Evolutionary conservation across 2,329 filamentous ascomycete genomes (phyloP).

Genomic region (Fusarium floridanum): DNA sequence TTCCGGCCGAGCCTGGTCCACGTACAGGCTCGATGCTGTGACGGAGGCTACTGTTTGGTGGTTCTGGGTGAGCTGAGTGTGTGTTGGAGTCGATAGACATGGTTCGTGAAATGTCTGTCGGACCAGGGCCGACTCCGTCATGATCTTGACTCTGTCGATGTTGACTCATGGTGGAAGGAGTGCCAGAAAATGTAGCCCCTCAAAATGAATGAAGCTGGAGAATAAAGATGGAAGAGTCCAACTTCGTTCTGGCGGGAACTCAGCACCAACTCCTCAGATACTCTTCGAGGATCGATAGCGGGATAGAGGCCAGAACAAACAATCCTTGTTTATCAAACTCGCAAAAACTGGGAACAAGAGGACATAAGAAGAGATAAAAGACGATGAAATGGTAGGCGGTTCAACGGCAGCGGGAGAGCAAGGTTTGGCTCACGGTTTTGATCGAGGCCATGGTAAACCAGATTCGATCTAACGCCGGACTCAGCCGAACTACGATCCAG

Average conservation of each 20-base stretch:
- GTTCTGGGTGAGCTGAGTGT: constrained; percentile 8
- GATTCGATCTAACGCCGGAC: constrained; percentile 5
- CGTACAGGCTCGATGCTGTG: constrained; percentile 28
- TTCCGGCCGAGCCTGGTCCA: constrained; percentile 22
- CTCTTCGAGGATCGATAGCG: background rate
- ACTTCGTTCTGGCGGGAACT: background rate
- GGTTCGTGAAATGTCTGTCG: constrained; percentile 21
- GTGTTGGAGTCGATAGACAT: constrained; percentile 27
- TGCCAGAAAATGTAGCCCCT: background rate
- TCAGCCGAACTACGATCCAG: background rate
- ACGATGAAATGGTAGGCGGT: constrained; percentile 2
- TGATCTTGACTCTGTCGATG: constrained; percentile 28
- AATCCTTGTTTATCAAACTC: background rate
- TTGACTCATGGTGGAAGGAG: constrained; percentile 20
- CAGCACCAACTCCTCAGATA: background rate
- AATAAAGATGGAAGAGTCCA: background rate
- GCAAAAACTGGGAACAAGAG: background rate
- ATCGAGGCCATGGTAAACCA: constrained; percentile 6
- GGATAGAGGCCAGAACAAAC: background rate
- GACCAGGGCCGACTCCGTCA: constrained; percentile 14
- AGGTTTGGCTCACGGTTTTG: constrained; percentile 8
- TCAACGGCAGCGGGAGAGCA: constrained; percentile 10
- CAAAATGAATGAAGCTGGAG: background rate
- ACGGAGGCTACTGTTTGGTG: constrained; percentile 23
- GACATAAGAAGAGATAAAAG: background rate